Base-by-base conservation (phyloP, 441 rosid species). In the Jatropha podagrica region DNA sequence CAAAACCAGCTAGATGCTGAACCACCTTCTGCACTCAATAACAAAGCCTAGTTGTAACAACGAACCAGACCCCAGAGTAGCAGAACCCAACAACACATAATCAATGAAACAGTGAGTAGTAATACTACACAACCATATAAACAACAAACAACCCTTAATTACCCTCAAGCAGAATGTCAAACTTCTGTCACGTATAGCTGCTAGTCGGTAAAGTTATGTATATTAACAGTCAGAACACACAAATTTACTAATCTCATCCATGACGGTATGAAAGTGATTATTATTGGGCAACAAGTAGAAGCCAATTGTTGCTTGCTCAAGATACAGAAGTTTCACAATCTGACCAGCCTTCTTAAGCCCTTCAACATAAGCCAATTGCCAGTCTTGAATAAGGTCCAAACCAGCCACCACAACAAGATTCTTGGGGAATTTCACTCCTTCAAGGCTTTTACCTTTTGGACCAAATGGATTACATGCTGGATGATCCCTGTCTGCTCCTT, bases 401-500 rank as follows among this genome's bases (percentile, higher is more conserved):
- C 98, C 97, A 44, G 99, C 97, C 42, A 93, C 98, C 5, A 90
- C 95, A 0, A 93, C 90, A 7, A 95, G 92, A 79, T 92, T 91
- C 85, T 92, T 93, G 0, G 99, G 93, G 60, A 96, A 96, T 55
- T 80, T 81, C 38, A 89, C 55, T 11, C 95, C 92, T 73, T 80
- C 38, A 0, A 92, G 81, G 76, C 73, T 78, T 54, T 73, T 79
- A 17, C 97, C 98, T 3, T 88, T 76, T 9, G 94, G 95, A 17
- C 99, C 98, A 65, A 96, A 93, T 0, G 97, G 95, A 76, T 92
- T 96, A 72, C 97, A 93, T 3, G 99, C 99, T 0, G 93, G 94
- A 75, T 95, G 99, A 73, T 92, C 91, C 74, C 98, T 87, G 64
- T 90, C 95, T 72, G 89, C 96, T 17, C 91, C 95, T 71, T 88